Conservation (phyloP, 1,284 basidiomycete genomes). For the Lentinula novae-zelandiae region DNA sequence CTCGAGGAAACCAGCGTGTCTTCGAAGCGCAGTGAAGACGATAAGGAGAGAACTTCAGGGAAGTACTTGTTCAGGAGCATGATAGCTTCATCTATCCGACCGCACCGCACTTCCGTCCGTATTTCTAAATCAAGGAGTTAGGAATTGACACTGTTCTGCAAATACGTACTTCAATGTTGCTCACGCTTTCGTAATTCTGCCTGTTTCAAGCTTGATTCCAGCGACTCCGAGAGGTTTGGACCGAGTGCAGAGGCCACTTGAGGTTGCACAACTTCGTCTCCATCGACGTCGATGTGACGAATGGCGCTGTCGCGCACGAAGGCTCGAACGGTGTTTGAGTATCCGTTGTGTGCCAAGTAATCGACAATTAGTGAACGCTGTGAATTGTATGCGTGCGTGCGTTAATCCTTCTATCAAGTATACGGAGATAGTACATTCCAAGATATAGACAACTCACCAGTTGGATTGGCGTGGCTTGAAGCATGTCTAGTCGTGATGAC, state of each 20-base stretch:
- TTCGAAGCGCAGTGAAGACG: constrained; percentile 13
- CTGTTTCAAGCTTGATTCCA: constrained; percentile 41
- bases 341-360: constrained; percentile 75
- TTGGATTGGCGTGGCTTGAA: constrained; percentile 5
- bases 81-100: constrained; percentile 67
- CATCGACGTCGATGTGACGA: constrained; percentile 60
- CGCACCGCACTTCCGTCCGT: constrained; percentile 59
- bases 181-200: constrained; percentile 58
- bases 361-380: constrained; percentile 77
- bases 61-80: constrained; percentile 64
- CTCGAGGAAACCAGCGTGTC: neutral
- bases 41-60: constrained; percentile 56
- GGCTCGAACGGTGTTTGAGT: constrained; percentile 64
- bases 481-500: neutral
- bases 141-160: neutral
- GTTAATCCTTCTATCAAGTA: neutral
- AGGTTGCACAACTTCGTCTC: constrained; percentile 50
- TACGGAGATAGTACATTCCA: neutral
- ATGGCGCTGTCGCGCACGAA: constrained; percentile 66
- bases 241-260: constrained; percentile 21
- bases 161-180: constrained; percentile 19
- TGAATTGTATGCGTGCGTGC: neutral
- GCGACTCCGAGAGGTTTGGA: constrained; percentile 27
- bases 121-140: constrained; percentile 47
- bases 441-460: neutral